Evolutionary conservation across 1,284 basidiomycete genomes (phyloP).

Genomic region (Prillingera fragicola): DNA sequence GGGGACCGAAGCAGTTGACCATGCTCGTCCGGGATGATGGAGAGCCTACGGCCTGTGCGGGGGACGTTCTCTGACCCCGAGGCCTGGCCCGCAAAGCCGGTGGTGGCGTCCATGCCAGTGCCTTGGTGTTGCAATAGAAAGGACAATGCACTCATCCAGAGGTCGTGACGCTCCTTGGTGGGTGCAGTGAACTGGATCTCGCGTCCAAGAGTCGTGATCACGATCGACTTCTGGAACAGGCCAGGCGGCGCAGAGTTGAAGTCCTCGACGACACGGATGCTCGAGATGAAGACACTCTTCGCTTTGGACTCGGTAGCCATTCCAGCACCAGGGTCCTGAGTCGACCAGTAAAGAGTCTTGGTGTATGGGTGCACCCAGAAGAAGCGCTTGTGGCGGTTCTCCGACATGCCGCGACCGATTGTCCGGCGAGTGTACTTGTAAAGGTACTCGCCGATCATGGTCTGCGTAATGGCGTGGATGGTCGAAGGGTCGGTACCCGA

Average conservation of each 20-base stretch:
- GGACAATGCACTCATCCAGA: slow-evolving; percentile 68
- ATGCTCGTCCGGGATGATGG: slow-evolving; percentile 30
- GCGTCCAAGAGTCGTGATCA: slow-evolving; percentile 84
- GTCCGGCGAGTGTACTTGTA: slow-evolving; percentile 92
- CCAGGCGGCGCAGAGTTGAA: slow-evolving; percentile 90
- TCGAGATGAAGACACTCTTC: slow-evolving; percentile 97
- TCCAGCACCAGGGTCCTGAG: slow-evolving; percentile 82
- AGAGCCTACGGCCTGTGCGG: not conserved
- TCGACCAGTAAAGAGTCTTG: slow-evolving; percentile 95
- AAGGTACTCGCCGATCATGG: slow-evolving; percentile 98
- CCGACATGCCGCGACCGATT: slow-evolving; percentile 86
- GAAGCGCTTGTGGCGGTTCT: slow-evolving; percentile 88
- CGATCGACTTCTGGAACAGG: slow-evolving; percentile 82
- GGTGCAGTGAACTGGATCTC: slow-evolving; percentile 98
- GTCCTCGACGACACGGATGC: slow-evolving; percentile 82
- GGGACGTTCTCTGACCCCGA: slow-evolving; percentile 1
- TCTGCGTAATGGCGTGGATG: slow-evolving; percentile 96
- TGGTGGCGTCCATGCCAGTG: slow-evolving; percentile 16
- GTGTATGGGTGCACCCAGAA: slow-evolving; percentile 99
- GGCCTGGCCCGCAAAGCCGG: slow-evolving; percentile 12
- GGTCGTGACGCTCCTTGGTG: slow-evolving; percentile 88
- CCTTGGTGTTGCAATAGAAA: slow-evolving; percentile 44
- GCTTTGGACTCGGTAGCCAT: slow-evolving; percentile 84
- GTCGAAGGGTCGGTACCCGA: slow-evolving; percentile 70
- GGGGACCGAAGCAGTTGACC: slow-evolving; percentile 23